Conservation (phyloP, 768 basidiomycete species). For the Mycena pura region DNA sequence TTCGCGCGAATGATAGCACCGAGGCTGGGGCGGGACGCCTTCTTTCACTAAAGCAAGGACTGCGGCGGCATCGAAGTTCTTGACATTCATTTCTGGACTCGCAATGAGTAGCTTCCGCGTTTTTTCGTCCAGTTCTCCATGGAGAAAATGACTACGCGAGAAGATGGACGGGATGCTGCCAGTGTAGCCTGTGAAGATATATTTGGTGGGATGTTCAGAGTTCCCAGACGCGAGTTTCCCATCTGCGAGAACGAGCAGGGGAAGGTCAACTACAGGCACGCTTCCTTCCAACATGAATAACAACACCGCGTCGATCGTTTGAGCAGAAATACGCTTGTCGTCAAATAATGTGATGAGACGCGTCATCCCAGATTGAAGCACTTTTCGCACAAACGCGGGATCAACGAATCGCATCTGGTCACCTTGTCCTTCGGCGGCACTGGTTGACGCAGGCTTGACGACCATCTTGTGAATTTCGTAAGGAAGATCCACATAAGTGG, state of each 20-base stretch:
- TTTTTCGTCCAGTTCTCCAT: background rate
- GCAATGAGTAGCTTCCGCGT: constrained; percentile 12
- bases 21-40: background rate
- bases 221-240: constrained; percentile 6
- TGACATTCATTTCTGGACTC: constrained; percentile 8
- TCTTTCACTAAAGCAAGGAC: constrained; percentile 12
- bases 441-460: background rate
- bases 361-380: background rate
- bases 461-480: background rate
- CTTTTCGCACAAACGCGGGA: constrained; percentile 1
- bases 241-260: constrained; percentile 17
- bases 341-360: background rate
- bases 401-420: constrained; percentile 12
- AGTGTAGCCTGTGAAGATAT: constrained; percentile 5
- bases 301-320: constrained; percentile 1
- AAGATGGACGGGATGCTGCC: constrained; percentile 17
- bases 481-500: constrained; percentile 11
- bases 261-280: constrained; percentile 6
- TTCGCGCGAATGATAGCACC: constrained; percentile 9
- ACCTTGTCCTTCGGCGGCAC: background rate
- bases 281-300: constrained; percentile 13
- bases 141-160: constrained; percentile 11
- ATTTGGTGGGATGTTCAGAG: background rate
- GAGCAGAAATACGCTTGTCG: background rate
- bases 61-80: constrained; percentile 15